Percentiles rank a stretch among this genome's conserved stretches.
Conservation (phyloP, 2,329 filamentous ascomycete genomes). For the Onygena corvina region DNA sequence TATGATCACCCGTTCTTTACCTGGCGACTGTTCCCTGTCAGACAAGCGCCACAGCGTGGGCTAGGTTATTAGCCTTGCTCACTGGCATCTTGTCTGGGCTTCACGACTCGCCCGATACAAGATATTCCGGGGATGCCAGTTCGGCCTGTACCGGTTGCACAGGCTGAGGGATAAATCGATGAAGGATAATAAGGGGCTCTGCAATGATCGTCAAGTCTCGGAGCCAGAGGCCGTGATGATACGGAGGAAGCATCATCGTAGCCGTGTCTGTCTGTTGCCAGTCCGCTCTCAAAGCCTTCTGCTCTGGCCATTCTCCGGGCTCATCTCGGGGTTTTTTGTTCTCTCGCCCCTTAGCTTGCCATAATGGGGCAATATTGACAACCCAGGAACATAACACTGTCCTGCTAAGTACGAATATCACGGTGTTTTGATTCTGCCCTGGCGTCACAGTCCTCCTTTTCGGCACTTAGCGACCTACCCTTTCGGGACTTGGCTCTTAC, state of each 20-base stretch:
- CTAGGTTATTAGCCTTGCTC: too few species aligned
- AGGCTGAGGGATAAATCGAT: neutral
- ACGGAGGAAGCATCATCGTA: too few species aligned
- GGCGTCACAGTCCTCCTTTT: too few species aligned
- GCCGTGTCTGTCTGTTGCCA: neutral
- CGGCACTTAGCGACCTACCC: too few species aligned
- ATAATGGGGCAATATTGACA: too few species aligned
- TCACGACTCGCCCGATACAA: constrained; percentile 4
- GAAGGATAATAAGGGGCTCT: too few species aligned
- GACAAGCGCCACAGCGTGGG: neutral
- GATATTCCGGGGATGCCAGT: constrained; percentile 1
- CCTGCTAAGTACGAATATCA: too few species aligned
- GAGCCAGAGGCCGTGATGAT: neutral
- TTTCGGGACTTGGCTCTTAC: neutral
- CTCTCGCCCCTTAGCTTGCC: neutral
- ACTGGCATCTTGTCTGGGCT: too few species aligned
- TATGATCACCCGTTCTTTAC: constrained; percentile 1
- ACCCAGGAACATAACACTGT: too few species aligned
- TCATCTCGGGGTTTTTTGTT: neutral
- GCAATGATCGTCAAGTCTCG: neutral
- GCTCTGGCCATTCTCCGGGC: neutral
- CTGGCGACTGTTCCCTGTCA: neutral
- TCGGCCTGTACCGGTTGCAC: constrained; percentile 4
- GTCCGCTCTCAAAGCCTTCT: neutral
- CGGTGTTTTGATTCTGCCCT: too few species aligned